phyloP scores from a whole-genome alignment of 2,329 filamentous ascomycete genomes.

The Septoria linicola region DNA sequence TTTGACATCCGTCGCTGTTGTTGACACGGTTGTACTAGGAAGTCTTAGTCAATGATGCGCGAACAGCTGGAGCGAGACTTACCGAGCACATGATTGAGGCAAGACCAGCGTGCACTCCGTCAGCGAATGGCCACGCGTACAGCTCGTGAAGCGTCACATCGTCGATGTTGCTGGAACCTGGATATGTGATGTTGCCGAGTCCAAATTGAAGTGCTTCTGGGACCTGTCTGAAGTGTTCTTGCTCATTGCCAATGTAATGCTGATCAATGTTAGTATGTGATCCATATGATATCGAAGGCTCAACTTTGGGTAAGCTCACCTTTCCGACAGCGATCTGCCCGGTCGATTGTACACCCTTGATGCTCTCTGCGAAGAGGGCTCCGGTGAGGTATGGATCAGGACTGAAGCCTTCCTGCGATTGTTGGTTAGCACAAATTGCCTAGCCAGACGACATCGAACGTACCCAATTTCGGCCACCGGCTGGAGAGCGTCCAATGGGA shows the following conservation, averaged over 20 bases:
- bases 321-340: conserved; percentile 82
- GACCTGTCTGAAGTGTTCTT: conserved; percentile 67
- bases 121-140: conserved; percentile 48
- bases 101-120: conserved; percentile 51
- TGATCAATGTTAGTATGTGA: no score
- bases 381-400: conserved; percentile 76
- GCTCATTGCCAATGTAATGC: conserved; percentile 73
- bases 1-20: conserved; percentile 61
- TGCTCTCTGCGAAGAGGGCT: conserved; percentile 51
- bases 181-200: conserved; percentile 45
- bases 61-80: conserved; percentile 24
- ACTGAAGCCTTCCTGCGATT: conserved; percentile 53
- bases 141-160: conserved; percentile 56
- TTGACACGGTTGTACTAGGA: conserved; percentile 55
- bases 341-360: conserved; percentile 76
- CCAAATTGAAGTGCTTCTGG: conserved; percentile 51
- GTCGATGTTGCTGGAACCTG: conserved; percentile 59
- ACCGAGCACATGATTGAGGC: conserved; percentile 60
- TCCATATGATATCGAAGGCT: no score
- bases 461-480: conserved; percentile 18
- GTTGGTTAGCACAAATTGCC: conserved; percentile 63
- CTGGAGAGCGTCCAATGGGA: conserved; percentile 61
- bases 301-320: conserved; percentile 69
- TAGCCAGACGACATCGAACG: conserved; percentile 37
- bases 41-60: conserved; percentile 47